A percentile compares a stretch with the other conserved stretches of the same genome.
Conservation (phyloP, 176 grass and related monocot genomes). For the Oryza australiensis region DNA sequence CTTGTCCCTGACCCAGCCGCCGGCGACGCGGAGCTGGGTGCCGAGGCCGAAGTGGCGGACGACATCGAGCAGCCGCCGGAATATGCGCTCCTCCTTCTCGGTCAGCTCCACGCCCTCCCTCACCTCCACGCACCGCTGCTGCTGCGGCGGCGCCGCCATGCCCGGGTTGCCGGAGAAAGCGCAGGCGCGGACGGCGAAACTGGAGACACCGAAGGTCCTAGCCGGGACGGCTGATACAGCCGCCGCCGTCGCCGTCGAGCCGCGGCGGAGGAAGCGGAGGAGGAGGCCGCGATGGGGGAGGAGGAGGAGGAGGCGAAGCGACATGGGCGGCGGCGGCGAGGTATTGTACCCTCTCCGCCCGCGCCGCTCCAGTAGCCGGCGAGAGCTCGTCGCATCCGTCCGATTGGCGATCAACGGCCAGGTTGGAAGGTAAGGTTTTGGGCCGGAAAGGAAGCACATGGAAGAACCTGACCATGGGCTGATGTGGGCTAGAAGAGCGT, state of each 20-base stretch:
- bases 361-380: too few relatives aligned
- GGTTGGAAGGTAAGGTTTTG: too few relatives aligned
- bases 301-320: slow-evolving; percentile 35
- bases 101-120: slow-evolving; percentile 70
- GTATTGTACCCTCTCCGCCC: too few relatives aligned
- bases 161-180: slow-evolving; percentile 18
- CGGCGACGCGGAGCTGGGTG: slow-evolving; percentile 62
- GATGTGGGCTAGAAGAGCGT: too few relatives aligned
- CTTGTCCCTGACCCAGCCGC: slow-evolving; percentile 66
- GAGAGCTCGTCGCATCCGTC: too few relatives aligned
- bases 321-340: background rate
- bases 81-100: slow-evolving; percentile 76
- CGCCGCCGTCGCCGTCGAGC: background rate
- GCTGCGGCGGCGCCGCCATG: slow-evolving; percentile 30
- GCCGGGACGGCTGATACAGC: background rate
- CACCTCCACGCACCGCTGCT: slow-evolving; percentile 31
- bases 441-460: too few relatives aligned
- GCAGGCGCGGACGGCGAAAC: background rate
- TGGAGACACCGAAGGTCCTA: background rate
- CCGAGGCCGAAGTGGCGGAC: slow-evolving; percentile 66
- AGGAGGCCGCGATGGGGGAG: slow-evolving; percentile 11
- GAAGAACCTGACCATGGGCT: too few relatives aligned
- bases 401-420: too few relatives aligned
- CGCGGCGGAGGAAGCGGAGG: background rate
- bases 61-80: slow-evolving; percentile 69